phyloP scores from a whole-genome alignment of 1,139 yeast species.

The Lodderomyces parapsilosis region DNA sequence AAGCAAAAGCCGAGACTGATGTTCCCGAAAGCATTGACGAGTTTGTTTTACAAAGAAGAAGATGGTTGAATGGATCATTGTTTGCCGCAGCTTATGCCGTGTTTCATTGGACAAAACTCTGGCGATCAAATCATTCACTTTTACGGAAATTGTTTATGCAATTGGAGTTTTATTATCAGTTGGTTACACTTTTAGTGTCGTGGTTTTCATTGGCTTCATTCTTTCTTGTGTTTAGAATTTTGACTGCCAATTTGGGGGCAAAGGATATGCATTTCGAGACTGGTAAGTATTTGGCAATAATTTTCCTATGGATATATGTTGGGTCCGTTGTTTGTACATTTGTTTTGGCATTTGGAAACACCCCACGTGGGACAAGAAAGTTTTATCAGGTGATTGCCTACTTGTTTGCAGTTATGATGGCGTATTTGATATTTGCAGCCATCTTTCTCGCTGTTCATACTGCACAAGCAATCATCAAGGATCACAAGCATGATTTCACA shows the following conservation, averaged over 20 bases:
- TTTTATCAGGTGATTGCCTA: slow-evolving; percentile 43
- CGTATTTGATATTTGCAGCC: slow-evolving; percentile 64
- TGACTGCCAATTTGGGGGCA: slow-evolving; percentile 56
- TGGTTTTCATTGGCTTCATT: slow-evolving; percentile 82
- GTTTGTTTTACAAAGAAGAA: slow-evolving; percentile 72
- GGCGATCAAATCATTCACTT: slow-evolving; percentile 67
- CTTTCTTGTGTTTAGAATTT: slow-evolving; percentile 68
- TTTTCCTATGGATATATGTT: slow-evolving; percentile 44
- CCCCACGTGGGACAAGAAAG: slow-evolving; percentile 47
- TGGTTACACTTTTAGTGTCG: slow-evolving; percentile 62
- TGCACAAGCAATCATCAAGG: slow-evolving; percentile 37
- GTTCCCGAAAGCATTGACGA: slow-evolving; percentile 76
- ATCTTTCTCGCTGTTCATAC: slow-evolving; percentile 79
- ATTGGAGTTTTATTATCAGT: slow-evolving; percentile 69
- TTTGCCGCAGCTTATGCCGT: slow-evolving; percentile 80
- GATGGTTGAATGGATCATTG: slow-evolving; percentile 86
- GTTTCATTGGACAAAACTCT: slow-evolving; percentile 67
- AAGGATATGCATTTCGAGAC: slow-evolving; percentile 44
- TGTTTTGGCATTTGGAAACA: slow-evolving; percentile 49
- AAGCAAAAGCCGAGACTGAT: slow-evolving; percentile 81
- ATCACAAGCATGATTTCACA: slow-evolving; percentile 43
- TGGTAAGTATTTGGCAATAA: slow-evolving; percentile 42
- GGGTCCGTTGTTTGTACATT: slow-evolving; percentile 44
- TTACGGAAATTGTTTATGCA: slow-evolving; percentile 62
- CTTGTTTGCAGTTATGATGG: slow-evolving; percentile 46